A percentile compares a stretch with the other conserved stretches of the same genome.
Evolutionary conservation across 2,329 filamentous ascomycete species (phyloP).

Genomic region (Penicillium sumatraense): DNA sequence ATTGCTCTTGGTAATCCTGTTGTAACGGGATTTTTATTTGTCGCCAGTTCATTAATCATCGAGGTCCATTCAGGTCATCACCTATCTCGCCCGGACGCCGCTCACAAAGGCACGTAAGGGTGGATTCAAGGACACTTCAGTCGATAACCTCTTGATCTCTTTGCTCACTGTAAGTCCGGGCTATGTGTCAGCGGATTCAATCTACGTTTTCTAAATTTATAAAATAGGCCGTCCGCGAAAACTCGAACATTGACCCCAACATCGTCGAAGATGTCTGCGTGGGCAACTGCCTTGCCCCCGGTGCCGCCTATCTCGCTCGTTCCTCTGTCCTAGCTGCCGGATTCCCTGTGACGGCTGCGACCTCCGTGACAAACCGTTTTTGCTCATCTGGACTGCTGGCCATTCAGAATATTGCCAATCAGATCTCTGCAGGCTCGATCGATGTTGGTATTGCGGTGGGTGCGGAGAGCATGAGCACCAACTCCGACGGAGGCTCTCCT

Average conservation of each 20-base stretch:
- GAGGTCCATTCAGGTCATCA: conserved; percentile 40
- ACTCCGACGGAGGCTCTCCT: conserved; percentile 79
- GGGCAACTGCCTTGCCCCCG: conserved; percentile 84
- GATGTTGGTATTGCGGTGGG: conserved; percentile 88
- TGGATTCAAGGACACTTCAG: conserved; percentile 43
- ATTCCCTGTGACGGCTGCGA: conserved; percentile 77
- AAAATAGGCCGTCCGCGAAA: conserved; percentile 69
- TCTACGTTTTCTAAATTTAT: background rate
- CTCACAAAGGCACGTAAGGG: conserved; percentile 47
- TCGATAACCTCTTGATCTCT: conserved; percentile 44
- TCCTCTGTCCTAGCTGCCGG: conserved; percentile 85
- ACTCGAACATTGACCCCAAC: conserved; percentile 81
- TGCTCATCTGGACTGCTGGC: conserved; percentile 89
- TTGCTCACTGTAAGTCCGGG: conserved; percentile 37
- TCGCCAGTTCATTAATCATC: background rate
- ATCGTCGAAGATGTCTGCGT: conserved; percentile 90
- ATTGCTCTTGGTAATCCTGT: no score
- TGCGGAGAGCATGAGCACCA: conserved; percentile 88
- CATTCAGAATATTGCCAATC: conserved; percentile 88
- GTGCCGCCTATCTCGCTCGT: conserved; percentile 86
- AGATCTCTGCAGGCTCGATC: conserved; percentile 86
- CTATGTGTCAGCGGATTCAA: background rate
- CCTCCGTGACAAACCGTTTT: conserved; percentile 85
- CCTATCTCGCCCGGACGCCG: conserved; percentile 43
- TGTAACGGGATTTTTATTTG: background rate